Evolutionary conservation across 1,139 yeast genomes (phyloP), one percentile per base, ranked within the genome.

Genomic region (Magnusiomyces ingens): DNA sequence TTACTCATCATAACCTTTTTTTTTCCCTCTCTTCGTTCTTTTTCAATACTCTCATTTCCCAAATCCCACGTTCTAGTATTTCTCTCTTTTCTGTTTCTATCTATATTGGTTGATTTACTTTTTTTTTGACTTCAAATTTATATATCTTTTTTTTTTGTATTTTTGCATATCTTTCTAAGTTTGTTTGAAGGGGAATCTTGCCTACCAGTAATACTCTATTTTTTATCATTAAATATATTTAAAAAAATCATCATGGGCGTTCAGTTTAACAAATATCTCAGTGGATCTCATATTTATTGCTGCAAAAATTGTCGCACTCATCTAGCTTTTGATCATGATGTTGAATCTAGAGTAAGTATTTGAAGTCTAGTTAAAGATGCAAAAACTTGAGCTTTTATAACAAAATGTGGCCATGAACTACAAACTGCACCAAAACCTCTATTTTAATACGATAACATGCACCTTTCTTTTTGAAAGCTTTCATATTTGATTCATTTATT

Each of bases 241-340:
- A n/a, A n/a, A n/a, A n/a, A n/a, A n/a, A n/a, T n/a, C 50, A 48
- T 45, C 37, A 70, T 70, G 74, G 74, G 73, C 29, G 63, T 70
- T 47, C 59, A 61, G 51, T 70, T 65, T 58, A 67, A 67, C 52
- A 62, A 61, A 36, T 69, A 69, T 53, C 63, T 71, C 18, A 59
- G 60, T 44, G 62, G 65, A 32, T 49, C 59, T 37, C 63, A 63
- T 50, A 62, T 73, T 47, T 73, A 69, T 61, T 71, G 71, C 53
- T 73, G 77, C 62, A 63, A 60, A 53, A 55, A 60, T 46, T 73
- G 77, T 64, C 60, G 62, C 51, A 69, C 76, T 2, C 76, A 73
- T 56, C 63, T 73, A 32, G 69, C 75, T 12, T 54, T 61, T 37
- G 59, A 59, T 50, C 65, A 62, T 45, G 72, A 71, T 53, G 63